phyloP scores from a whole-genome alignment of 768 basidiomycete genomes.

The Pleurotus djamor region DNA sequence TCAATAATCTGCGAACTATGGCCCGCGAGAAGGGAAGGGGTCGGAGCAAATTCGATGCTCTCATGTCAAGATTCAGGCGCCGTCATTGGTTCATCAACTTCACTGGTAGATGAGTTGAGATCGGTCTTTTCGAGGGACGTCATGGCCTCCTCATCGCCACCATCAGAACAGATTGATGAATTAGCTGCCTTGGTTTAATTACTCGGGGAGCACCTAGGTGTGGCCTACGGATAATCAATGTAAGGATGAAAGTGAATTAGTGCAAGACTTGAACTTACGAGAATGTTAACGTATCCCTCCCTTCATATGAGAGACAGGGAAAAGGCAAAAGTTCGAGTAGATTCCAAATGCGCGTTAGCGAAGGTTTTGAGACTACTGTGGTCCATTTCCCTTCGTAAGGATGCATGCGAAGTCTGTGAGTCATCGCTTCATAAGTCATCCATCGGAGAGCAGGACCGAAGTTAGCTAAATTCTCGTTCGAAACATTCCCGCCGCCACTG shows the following conservation, averaged over 20 bases:
- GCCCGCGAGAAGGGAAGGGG: too few species aligned
- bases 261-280: not conserved
- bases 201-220: not conserved
- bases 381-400: not conserved
- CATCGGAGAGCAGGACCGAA: slow-evolving; percentile 15
- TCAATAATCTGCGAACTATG: too few species aligned
- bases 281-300: not conserved
- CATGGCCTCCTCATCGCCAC: too few species aligned
- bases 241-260: not conserved
- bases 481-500: slow-evolving; percentile 15
- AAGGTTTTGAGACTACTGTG: not conserved
- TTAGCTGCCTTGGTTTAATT: slow-evolving; percentile 3
- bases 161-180: slow-evolving; percentile 4
- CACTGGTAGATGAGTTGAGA: too few species aligned
- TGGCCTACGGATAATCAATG: not conserved
- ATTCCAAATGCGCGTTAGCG: not conserved
- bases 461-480: slow-evolving; percentile 15
- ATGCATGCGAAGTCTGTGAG: not conserved
- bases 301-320: not conserved
- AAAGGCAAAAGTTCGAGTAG: slow-evolving; percentile 1
- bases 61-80: too few species aligned
- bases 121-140: too few species aligned
- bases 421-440: slow-evolving; percentile 8
- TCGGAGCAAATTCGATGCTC: too few species aligned
- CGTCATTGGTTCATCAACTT: too few species aligned